Conservation (phyloP, 129 eudicot species). For the Chrysanthemum seticuspe region DNA sequence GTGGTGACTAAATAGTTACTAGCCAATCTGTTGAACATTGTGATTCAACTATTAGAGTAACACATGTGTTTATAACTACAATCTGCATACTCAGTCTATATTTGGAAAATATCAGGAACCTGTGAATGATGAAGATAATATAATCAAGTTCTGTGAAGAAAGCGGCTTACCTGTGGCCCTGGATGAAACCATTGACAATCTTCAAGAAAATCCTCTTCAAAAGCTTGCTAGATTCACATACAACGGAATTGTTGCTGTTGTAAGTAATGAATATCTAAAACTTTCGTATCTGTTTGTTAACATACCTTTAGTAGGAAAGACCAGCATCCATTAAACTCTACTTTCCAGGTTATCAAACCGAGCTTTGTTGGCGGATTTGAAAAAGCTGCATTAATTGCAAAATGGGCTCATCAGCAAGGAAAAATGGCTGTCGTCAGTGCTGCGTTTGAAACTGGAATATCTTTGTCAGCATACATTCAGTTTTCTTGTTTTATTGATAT, state of each 20-base stretch:
- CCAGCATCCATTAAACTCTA: not conserved
- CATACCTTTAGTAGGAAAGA: not conserved
- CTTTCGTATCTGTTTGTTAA: not conserved
- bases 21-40: too few relatives aligned
- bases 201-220: conserved; percentile 56
- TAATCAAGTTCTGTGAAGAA: conserved; percentile 79
- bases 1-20: not conserved
- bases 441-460: conserved; percentile 76
- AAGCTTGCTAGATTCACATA: conserved; percentile 62
- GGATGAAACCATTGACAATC: conserved; percentile 76
- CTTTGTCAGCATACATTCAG: conserved; percentile 72
- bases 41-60: too few relatives aligned
- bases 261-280: conserved; percentile 36
- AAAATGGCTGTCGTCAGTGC: conserved; percentile 81
- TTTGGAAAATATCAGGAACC: conserved; percentile 69
- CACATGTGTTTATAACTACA: conserved; percentile 1
- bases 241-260: conserved; percentile 73
- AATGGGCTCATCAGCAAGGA: conserved; percentile 89
- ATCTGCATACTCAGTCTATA: not conserved
- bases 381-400: conserved; percentile 78
- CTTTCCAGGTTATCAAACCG: conserved; percentile 85
- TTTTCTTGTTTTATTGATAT: conserved; percentile 71
- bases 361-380: conserved; percentile 91
- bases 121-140: conserved; percentile 65
- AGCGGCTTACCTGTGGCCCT: conserved; percentile 90